Conservation (phyloP, 2,329 filamentous ascomycete genomes). For the Cladosporium sp. region DNA sequence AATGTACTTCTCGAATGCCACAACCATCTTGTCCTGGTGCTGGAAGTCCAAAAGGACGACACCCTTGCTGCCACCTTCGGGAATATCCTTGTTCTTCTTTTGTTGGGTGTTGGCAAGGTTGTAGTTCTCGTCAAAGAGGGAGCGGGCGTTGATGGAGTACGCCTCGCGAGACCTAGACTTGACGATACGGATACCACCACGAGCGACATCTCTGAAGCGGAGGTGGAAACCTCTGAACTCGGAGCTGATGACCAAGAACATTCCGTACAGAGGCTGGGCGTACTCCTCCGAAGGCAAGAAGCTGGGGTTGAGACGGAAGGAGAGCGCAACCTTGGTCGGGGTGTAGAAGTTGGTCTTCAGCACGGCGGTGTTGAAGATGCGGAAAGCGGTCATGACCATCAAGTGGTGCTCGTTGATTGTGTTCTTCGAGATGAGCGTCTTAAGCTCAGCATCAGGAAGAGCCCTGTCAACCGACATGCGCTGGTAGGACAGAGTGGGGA, state of each 20-base stretch:
- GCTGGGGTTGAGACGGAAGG: conserved; percentile 83
- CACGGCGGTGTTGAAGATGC: conserved; percentile 87
- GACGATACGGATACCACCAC: conserved; percentile 96
- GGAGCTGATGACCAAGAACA: conserved; percentile 97
- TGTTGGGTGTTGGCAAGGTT: conserved; percentile 97
- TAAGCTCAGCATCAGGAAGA: conserved; percentile 68
- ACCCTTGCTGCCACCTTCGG: conserved; percentile 95
- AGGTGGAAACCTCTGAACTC: conserved; percentile 97
- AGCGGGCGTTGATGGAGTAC: conserved; percentile 92
- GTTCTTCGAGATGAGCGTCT: conserved; percentile 73
- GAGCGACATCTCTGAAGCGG: conserved; percentile 93
- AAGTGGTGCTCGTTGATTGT: conserved; percentile 90
- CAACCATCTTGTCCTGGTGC: conserved; percentile 86
- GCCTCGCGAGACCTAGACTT: conserved; percentile 96
- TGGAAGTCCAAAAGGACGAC: conserved; percentile 90
- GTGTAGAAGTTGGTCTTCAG: conserved; percentile 98
- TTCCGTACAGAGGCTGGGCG: conserved; percentile 87
- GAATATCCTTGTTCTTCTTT: conserved; percentile 99
- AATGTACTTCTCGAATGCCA: conserved; percentile 99
- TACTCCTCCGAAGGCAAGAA: conserved; percentile 93
- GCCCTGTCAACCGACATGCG: conserved; percentile 66
- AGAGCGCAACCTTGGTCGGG: conserved; percentile 94
- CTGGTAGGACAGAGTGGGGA: conserved; percentile 66
- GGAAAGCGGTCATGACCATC: conserved; percentile 96
- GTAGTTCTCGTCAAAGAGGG: conserved; percentile 98